Evolutionary conservation across 1,284 basidiomycete species (phyloP).

Genomic region (Ustilago hordei): DNA sequence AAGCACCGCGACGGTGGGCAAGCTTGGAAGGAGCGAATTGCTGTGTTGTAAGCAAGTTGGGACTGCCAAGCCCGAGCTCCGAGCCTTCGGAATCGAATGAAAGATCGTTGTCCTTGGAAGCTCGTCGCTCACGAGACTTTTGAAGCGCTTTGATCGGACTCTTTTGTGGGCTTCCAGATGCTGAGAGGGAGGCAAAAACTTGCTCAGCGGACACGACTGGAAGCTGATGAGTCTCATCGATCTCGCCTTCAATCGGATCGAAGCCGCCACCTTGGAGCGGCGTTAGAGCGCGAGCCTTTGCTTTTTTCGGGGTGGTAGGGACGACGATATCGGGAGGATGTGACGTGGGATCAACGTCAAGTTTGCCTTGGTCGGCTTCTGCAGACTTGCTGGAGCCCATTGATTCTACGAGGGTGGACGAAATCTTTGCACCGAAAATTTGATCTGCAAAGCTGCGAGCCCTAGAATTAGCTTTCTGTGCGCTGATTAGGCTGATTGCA

Average conservation of each 20-base stretch:
- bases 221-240: conserved; percentile 11
- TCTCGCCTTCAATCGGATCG: neutral
- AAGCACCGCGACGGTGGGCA: conserved; percentile 16
- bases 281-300: neutral
- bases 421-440: conserved; percentile 10
- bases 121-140: conserved; percentile 26
- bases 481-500: conserved; percentile 16
- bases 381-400: neutral
- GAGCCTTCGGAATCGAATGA: neutral
- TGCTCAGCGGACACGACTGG: conserved; percentile 22
- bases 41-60: conserved; percentile 22
- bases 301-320: conserved; percentile 15
- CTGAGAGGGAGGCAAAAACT: conserved; percentile 31
- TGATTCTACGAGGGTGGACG: neutral
- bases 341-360: neutral
- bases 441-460: conserved; percentile 26
- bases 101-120: conserved; percentile 9
- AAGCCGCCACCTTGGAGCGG: neutral
- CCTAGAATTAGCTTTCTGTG: conserved; percentile 16
- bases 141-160: conserved; percentile 39
- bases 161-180: conserved; percentile 18
- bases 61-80: conserved; percentile 1
- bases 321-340: neutral
- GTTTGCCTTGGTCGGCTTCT: neutral
- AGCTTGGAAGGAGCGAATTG: conserved; percentile 41